A percentile compares a stretch with the other conserved stretches of the same genome.
phyloP scores from a whole-genome alignment of 768 basidiomycete genomes.

The Daedalea quercina region DNA sequence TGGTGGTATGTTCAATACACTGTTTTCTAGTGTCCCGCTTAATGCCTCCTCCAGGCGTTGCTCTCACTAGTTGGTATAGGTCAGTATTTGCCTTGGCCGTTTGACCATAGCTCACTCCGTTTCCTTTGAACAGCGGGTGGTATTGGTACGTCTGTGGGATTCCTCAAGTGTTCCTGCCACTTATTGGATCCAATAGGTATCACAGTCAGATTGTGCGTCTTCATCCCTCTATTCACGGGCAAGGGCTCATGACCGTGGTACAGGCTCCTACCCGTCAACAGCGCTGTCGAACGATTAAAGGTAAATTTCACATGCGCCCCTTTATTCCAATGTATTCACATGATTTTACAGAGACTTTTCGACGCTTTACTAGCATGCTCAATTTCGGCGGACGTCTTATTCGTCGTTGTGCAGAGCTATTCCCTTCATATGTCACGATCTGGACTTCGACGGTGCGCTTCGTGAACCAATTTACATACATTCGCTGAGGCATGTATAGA shows the following conservation, averaged over 20 bases:
- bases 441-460: background rate
- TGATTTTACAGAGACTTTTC: background rate
- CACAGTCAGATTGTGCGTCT: no score
- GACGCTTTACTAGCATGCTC: background rate
- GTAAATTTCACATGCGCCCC: background rate
- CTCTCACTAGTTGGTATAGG: no score
- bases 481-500: background rate
- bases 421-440: constrained; percentile 4
- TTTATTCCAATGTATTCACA: background rate
- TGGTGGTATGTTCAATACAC: no score
- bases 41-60: no score
- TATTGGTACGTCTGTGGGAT: background rate
- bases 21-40: no score
- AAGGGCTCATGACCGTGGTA: no score
- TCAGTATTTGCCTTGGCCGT: no score
- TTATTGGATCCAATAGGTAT: no score
- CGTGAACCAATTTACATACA: background rate
- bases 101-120: background rate
- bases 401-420: constrained; percentile 1
- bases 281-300: background rate
- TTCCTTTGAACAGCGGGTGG: background rate
- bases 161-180: background rate
- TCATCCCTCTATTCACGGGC: no score
- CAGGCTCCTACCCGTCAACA: no score
- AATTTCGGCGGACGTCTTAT: background rate